phyloP scores from a whole-genome alignment of 2,329 filamentous ascomycete species.

The Colletotrichum navitas region DNA sequence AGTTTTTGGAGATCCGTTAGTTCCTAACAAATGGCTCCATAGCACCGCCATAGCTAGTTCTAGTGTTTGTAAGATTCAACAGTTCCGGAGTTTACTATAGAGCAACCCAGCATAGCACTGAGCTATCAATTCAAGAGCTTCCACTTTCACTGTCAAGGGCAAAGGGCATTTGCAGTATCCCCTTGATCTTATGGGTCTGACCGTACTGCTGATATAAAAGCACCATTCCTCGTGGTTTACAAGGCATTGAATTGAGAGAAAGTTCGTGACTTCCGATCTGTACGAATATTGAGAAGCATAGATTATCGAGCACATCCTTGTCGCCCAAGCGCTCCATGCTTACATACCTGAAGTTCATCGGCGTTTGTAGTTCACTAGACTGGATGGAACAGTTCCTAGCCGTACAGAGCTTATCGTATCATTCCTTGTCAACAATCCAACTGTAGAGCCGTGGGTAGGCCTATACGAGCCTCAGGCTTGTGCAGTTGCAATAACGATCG shows the following conservation, averaged over 20 bases:
- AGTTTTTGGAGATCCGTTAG: background rate
- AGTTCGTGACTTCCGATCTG: background rate
- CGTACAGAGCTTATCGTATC: background rate
- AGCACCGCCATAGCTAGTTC: background rate
- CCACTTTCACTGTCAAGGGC: too few relatives aligned
- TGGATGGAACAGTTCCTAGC: conserved; percentile 1
- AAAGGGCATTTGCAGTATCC: too few relatives aligned
- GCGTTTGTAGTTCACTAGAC: conserved; percentile 10
- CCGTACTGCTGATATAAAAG: background rate
- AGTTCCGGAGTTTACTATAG: background rate
- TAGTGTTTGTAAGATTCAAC: background rate
- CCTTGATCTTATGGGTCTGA: background rate
- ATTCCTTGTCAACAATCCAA: background rate
- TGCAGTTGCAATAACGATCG: background rate
- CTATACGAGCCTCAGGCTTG: background rate
- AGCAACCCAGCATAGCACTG: too few relatives aligned
- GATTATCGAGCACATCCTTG: conserved; percentile 1
- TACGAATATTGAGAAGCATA: background rate
- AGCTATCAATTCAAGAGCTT: too few relatives aligned
- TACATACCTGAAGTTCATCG: background rate
- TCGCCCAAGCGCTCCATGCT: background rate
- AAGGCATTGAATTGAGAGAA: conserved; percentile 2
- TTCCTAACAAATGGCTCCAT: background rate
- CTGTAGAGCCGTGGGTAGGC: background rate
- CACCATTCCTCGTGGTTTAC: background rate